Evolutionary conservation across 768 basidiomycete genomes (phyloP), one percentile per base, ranked within the genome.

Genomic region (Neoboletus magnificus): DNA sequence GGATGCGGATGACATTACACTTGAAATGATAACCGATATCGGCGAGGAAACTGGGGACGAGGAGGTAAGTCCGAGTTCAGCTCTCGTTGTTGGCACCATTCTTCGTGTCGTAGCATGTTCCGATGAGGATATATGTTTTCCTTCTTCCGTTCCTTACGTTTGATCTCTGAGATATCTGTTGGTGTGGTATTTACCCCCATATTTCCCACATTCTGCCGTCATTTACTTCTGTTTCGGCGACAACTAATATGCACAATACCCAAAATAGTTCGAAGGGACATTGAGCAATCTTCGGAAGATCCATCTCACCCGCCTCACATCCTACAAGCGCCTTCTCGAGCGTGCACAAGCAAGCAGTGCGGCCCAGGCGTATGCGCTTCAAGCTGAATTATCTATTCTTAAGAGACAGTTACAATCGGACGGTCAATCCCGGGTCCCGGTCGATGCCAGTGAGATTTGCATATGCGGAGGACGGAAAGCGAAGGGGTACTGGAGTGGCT

Each of bases 361-460:
- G 0, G 86, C 90, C 1, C 92, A 93, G 63, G 75, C 93, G 2
- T 91, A 93, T 63, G 91, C 92, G 0, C 74, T 94, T 1, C 91
- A 93, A 71, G 91, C 90, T 2, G 89, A 93, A 65, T 76, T 91
- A 4, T 77, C 83, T 13, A 75, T 89, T 27, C 74, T 93, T 30
- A 82, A 87, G 41, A 71, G 74, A 13, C 78, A 79, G 47, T 62
- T 57, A 56, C 70, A 69, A 46, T 62, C 59, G 16, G 63, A 60
- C 9, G 40, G 50, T 12, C 58, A 40, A 5, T 51, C 56, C 11
- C 59, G 45, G 10, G 52, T 12, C 30, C 62, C 42, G 1, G 60
- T 58, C 2, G 56, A 68, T 40, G 59, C 45, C 4, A 68, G 71
- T 12, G 72, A 73, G 18, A 67, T 73, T 32, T 79, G 78, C 54